Base-by-base conservation (phyloP, 129 eudicot genomes). In the Flaveria robusta region DNA sequence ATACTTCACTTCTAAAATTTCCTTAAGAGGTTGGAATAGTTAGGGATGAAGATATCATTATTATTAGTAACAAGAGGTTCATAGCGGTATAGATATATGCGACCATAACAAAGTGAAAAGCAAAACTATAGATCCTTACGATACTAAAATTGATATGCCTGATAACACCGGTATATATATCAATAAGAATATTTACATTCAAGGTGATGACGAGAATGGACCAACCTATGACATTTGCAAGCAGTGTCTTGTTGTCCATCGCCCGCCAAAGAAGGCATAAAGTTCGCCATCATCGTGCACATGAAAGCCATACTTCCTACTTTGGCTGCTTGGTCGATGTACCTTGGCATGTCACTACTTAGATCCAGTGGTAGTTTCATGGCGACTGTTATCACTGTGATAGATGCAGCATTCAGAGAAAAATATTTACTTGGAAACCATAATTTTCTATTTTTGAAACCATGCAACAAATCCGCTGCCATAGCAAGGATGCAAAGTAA, bases 301-400 rank as follows among this genome's bases (percentile, higher is more conserved):
- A 85, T 60, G 24, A 85, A 66, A 2, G 51, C 55, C 15, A 64
- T 5, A 45, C 82, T 82, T 52, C 80, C 74, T 5, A 64, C 22
- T 55, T 78, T 81, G 9, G 85, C 75, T 10, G 77, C 45, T 20
- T 49, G 63, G 37, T 77, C 88, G 5, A 45, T 34, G 0, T 2
- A 0, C 0, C 71, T 16, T 46, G 58, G 72, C 86, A 74, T 72
- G 7, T 45, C 3, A 11, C 72, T 68, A 20, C 27, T 68, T 9
- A 83, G 76, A 68, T 78, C 86, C 22, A 83, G 16, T 0, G 87
- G 85, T 12, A 86, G 62, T 71, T 86, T 86, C 83, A 82, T 68
- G 13, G 81, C 68, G 0, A 85, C 75, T 2, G 83, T 74, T 56
- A 85, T 14, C 26, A 78, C 3, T 1, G 88, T 85, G 42, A 85